Conservation (phyloP, 78 protist genomes). For the Dictyostelium capitatum region DNA sequence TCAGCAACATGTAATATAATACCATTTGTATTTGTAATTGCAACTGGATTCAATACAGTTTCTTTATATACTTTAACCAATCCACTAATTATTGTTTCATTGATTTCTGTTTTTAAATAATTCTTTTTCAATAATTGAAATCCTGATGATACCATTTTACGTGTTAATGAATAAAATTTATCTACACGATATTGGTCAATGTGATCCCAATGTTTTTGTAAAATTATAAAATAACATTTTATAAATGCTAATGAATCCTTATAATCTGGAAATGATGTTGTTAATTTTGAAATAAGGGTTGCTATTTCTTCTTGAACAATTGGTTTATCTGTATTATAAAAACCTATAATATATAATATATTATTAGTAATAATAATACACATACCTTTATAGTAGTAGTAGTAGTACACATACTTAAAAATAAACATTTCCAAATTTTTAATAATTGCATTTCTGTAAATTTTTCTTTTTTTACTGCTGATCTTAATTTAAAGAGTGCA, state of each 20-base stretch:
- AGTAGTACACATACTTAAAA: constrained; percentile 58
- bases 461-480: neutral
- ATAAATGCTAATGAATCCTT: constrained; percentile 10
- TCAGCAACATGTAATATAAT: constrained; percentile 54
- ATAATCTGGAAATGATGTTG: neutral
- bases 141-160: constrained; percentile 30
- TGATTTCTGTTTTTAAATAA: neutral
- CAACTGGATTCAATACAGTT: neutral
- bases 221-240: constrained; percentile 34
- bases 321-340: constrained; percentile 52
- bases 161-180: constrained; percentile 44
- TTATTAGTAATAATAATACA: neutral
- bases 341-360: constrained; percentile 19
- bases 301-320: constrained; percentile 50
- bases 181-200: constrained; percentile 61
- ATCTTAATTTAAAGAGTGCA: constrained; percentile 11
- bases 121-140: constrained; percentile 18
- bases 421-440: constrained; percentile 77
- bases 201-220: constrained; percentile 41
- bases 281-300: constrained; percentile 23
- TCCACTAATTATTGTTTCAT: neutral
- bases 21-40: constrained; percentile 3
- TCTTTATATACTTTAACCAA: neutral
- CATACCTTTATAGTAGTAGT: neutral
- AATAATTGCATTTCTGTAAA: constrained; percentile 52